A percentile compares a stretch with the other conserved stretches of the same genome.
Evolutionary conservation across 2,329 filamentous ascomycete genomes (phyloP).

Genomic region (Aspergillus sp.): DNA sequence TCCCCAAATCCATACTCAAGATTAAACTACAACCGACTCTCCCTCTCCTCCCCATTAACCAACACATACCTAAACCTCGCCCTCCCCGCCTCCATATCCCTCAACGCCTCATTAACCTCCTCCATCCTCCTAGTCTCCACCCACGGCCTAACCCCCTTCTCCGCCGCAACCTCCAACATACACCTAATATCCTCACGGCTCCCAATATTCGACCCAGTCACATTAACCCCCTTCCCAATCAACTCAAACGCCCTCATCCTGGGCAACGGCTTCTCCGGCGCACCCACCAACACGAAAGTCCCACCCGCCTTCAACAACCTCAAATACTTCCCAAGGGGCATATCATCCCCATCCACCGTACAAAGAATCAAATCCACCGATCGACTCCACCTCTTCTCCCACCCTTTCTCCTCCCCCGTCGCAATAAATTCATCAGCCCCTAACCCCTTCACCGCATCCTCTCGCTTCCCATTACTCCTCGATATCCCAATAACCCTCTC

Average conservation of each 20-base stretch:
- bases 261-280: conserved; percentile 61
- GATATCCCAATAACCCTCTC: conserved; percentile 62
- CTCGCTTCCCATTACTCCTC: conserved; percentile 51
- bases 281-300: conserved; percentile 66
- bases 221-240: conserved; percentile 57
- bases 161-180: conserved; percentile 47
- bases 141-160: conserved; percentile 48
- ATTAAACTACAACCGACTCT: conserved; percentile 32
- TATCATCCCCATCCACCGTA: conserved; percentile 60
- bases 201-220: conserved; percentile 53
- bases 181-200: conserved; percentile 44
- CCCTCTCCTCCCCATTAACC: conserved; percentile 37
- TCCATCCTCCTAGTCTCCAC: conserved; percentile 44
- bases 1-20: not conserved
- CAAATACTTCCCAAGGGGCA: conserved; percentile 66
- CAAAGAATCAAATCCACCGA: conserved; percentile 59
- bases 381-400: conserved; percentile 51
- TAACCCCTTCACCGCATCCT: conserved; percentile 53
- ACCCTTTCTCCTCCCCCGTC: conserved; percentile 58
- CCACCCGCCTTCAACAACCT: conserved; percentile 60
- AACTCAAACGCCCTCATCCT: conserved; percentile 59
- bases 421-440: conserved; percentile 60
- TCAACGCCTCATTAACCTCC: conserved; percentile 46
- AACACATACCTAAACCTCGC: conserved; percentile 51
- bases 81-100: conserved; percentile 49